These are phyloP conservation scores for Mortierella sp. DNA, from an alignment of 371 early-diverging fungal species.

Conservation along the genomic window DNA sequence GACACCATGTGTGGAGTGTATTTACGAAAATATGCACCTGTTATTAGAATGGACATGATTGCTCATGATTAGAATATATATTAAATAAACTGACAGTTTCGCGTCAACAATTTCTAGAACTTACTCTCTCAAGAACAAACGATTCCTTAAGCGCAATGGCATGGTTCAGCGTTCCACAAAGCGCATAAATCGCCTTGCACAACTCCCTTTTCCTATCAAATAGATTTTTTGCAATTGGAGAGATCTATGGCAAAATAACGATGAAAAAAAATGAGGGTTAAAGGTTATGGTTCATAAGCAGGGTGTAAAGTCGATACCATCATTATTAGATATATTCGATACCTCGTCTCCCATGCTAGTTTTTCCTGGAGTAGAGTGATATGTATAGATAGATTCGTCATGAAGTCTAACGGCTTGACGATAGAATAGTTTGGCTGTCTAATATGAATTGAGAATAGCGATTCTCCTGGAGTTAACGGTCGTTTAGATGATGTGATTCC, in stretches of 20 bases:
- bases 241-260: constrained; percentile 11
- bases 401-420: constrained; percentile 44
- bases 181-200: constrained; percentile 52
- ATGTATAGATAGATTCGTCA: constrained; percentile 37
- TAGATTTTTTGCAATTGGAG: constrained; percentile 19
- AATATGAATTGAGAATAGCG: constrained; percentile 2
- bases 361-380: constrained; percentile 46
- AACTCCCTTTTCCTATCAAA: constrained; percentile 47
- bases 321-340: neutral
- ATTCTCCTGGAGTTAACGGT: constrained; percentile 9
- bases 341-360: constrained; percentile 37
- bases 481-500: neutral
- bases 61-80: neutral
- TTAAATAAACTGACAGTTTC: neutral
- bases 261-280: neutral
- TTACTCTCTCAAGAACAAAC: constrained; percentile 45
- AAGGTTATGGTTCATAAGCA: neutral
- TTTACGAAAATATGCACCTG: constrained; percentile 40
- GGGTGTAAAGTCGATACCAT: neutral
- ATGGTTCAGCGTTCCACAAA: constrained; percentile 40
- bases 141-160: constrained; percentile 44
- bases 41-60: neutral
- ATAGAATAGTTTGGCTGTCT: constrained; percentile 51
- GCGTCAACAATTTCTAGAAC: neutral
- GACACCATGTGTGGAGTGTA: constrained; percentile 31